Base-by-base conservation (phyloP, 192 early-diverging fungal species). In the Backusella tuberculispora region DNA sequence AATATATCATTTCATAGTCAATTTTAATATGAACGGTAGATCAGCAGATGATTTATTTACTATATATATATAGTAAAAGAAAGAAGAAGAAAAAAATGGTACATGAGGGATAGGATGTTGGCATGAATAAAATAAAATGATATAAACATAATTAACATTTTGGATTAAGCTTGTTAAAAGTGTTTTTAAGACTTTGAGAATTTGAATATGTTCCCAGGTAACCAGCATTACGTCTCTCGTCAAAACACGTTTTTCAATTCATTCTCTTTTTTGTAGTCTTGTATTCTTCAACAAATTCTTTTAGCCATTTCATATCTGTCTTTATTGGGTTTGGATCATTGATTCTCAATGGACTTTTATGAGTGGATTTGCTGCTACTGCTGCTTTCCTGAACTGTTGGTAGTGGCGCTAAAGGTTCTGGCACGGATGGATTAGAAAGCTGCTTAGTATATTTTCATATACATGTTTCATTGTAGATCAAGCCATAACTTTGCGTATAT, bases 151-250 rank as follows among this genome's bases (percentile, higher is more conserved):
- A 64, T 37, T 64, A 64, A 0, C 45, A 4, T 41, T 65, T 65
- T 69, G 46, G 46, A 26, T 69, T 48, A 48, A 69, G 68, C 24
- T 48, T 37, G 29, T 69, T 69, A 26, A 47, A 69, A 45, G 45
- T 69, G 46, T 47, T 69, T 69, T 69, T 48, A 48, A 69, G 68
- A 69, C 68, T 67, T 67, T 69, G 68, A 48, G 68, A 8, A 69
- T 69, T 69, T 69, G 68, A 34, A 48, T 69, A 50, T 26, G 43
- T 41, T 65, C 34, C 63, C 13, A 38, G 29, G 48, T 48, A 69
- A 69, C 42, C 68, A 69, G 68, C 46, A 26, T 37, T 47, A 48
- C 29, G 68, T 37, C 45, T 21, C 26, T 69, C 45, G 45, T 34
- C n/a, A 69, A 46, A 47, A 12, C 45, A 34, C 24, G 45, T 69